Percentiles rank a stretch among this genome's conserved stretches.
phyloP scores from a whole-genome alignment of 108 stramenopile genomes.

The Discostella stelligeroides region DNA sequence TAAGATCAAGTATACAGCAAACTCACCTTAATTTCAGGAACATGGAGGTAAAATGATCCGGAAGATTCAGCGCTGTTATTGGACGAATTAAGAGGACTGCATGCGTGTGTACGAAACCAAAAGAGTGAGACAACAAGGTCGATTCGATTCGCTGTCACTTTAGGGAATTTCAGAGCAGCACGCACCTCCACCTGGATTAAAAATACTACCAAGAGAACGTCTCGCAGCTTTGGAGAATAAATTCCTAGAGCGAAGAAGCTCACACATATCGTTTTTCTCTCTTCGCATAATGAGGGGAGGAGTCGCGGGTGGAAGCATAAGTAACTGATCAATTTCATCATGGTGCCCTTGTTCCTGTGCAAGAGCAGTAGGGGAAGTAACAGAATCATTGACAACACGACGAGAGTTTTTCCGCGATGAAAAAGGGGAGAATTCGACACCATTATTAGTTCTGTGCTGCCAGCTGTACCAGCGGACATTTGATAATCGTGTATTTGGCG shows the following conservation, averaged over 20 bases:
- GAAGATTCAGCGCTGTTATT: conserved; percentile 81
- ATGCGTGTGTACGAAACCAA: not conserved
- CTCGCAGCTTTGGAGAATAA: conserved; percentile 61
- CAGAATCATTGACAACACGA: conserved; percentile 10
- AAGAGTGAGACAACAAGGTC: no score
- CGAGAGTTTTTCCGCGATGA: conserved; percentile 26
- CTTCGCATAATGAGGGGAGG: conserved; percentile 20
- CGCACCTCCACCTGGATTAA: conserved; percentile 71
- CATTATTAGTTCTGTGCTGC: not conserved
- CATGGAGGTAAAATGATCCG: conserved; percentile 73
- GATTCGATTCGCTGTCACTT: no score
- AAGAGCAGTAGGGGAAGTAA: not conserved
- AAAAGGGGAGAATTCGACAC: not conserved
- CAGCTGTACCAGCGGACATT: conserved; percentile 4
- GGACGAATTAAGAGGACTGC: conserved; percentile 73
- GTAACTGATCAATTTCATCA: conserved; percentile 16
- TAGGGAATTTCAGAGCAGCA: not conserved
- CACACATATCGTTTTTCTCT: conserved; percentile 21
- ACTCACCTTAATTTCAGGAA: conserved; percentile 62
- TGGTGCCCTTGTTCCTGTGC: not conserved
- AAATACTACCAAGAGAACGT: conserved; percentile 52
- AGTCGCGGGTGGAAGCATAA: conserved; percentile 24
- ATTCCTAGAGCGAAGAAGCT: conserved; percentile 38
- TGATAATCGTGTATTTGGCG: not conserved
- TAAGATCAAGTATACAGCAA: not conserved